Conservation (phyloP, 2,329 filamentous ascomycete species). For the Microdochium paspali region DNA sequence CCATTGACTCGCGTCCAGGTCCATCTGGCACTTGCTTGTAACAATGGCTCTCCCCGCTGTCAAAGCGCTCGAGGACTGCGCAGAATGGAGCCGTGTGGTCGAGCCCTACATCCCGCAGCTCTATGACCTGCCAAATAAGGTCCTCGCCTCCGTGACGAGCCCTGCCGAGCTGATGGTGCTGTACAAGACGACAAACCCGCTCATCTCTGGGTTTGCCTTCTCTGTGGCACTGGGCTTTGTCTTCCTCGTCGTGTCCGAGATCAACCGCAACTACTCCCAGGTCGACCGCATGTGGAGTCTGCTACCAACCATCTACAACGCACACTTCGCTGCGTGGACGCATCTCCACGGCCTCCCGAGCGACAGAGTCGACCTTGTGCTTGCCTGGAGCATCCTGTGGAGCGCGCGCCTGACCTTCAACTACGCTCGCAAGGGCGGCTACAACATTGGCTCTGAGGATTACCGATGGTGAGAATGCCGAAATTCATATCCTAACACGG, state of each 20-base stretch:
- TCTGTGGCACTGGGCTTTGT: slow-evolving; percentile 62
- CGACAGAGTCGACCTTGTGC: slow-evolving; percentile 60
- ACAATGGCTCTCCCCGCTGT: slow-evolving; percentile 65
- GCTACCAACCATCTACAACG: slow-evolving; percentile 76
- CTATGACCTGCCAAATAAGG: slow-evolving; percentile 56
- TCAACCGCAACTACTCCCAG: slow-evolving; percentile 95
- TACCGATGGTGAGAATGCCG: slow-evolving; percentile 71
- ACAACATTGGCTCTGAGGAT: slow-evolving; percentile 81
- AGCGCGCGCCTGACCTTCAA: slow-evolving; percentile 86
- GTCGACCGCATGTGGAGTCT: slow-evolving; percentile 90
- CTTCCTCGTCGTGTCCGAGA: slow-evolving; percentile 68
- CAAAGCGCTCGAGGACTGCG: slow-evolving; percentile 61
- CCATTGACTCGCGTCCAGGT: neutral
- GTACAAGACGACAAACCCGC: slow-evolving; percentile 79
- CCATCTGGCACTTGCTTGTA: neutral
- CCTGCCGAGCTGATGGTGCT: slow-evolving; percentile 55
- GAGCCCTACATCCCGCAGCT: slow-evolving; percentile 65
- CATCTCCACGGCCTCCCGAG: slow-evolving; percentile 63
- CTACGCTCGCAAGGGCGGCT: slow-evolving; percentile 93
- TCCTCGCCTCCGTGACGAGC: slow-evolving; percentile 50
- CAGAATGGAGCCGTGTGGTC: slow-evolving; percentile 66
- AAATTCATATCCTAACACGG: neutral
- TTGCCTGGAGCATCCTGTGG: slow-evolving; percentile 67
- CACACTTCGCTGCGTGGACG: slow-evolving; percentile 78
- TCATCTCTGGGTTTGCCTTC: slow-evolving; percentile 65